Evolutionary conservation across 176 grass and related monocot species (phyloP), one percentile per base, ranked within the genome.

Genomic region (Phoenix roebelenii): DNA sequence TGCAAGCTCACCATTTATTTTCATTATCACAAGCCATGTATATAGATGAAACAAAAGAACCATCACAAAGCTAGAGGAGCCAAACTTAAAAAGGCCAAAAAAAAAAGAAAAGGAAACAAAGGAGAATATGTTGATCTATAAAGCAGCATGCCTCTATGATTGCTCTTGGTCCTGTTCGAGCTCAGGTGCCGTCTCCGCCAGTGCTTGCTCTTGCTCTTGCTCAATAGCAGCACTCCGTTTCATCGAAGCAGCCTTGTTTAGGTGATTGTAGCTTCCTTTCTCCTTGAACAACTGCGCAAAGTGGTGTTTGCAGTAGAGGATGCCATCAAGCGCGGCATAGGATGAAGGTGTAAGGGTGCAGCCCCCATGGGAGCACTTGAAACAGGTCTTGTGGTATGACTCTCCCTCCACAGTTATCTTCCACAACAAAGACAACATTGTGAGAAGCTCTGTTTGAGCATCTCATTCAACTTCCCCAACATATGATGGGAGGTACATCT

Each of bases 221-320:
- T 87, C 66, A 20, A 20, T 20, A 10, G 72, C 74, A 4, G 55
- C 5, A 28, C 23, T 85, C 67, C 77, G 84, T 78, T 85, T 97
- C 59, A 74, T 52, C 3, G 29, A 69, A 3, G 78, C 60, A 0
- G 71, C 52, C 68, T 94, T 72, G 18, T 77, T 85, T 72, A 97
- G 68, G 76, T 97, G 84, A 59, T 18, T 91, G 69, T 97, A 97
- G 83, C 92, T 97, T 49, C 92, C 92, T 70, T 91, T 97, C 87
- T 97, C 92, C 83, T 85, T 91, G 81, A 97, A 97, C 25, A 97
- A 69, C 73, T 97, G 92, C 15, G 16, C 51, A 48, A 97, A 97
- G 76, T 97, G 92, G 70, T 90, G 89, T 83, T 88, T 97, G 81
- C 92, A 97, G 84, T 85, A 97, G 63, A 97, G 79, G 52, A 83